Percentiles rank a stretch among this genome's conserved stretches.
Evolutionary conservation across 306 rosid genomes (phyloP).

Genomic region (Gastrolobium villosum): DNA sequence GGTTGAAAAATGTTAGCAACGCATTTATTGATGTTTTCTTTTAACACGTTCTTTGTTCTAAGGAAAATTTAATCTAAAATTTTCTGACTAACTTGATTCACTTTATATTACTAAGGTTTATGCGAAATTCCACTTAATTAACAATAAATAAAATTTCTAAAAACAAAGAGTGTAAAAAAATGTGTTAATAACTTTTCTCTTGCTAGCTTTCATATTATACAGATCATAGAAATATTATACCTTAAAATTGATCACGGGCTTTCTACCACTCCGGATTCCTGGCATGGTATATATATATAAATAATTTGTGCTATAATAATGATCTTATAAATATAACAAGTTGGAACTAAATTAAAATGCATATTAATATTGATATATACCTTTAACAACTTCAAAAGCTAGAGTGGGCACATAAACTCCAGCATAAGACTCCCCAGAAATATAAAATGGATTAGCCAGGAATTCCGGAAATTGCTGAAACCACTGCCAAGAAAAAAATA

Average conservation of each 20-base stretch:
- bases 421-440: conserved; percentile 85
- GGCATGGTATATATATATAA: conserved; percentile 16
- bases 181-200: no score
- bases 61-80: no score
- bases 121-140: no score
- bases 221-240: conserved; percentile 36
- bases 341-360: conserved; percentile 8
- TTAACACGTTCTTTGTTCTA: no score
- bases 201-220: neutral
- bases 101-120: no score
- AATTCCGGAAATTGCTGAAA: conserved; percentile 77
- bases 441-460: conserved; percentile 69
- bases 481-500: conserved; percentile 62
- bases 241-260: conserved; percentile 76
- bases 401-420: conserved; percentile 88
- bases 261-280: conserved; percentile 60
- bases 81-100: no score
- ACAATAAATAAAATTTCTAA: no score
- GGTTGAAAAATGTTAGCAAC: no score
- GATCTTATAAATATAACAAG: neutral
- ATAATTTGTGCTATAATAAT: conserved; percentile 1
- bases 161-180: no score
- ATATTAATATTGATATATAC: conserved; percentile 41
- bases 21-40: no score
- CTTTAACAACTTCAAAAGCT: conserved; percentile 65